These are phyloP conservation scores for Didymella keratinophila DNA, from an alignment of 2,329 filamentous ascomycete genomes.

Conservation along the genomic window DNA sequence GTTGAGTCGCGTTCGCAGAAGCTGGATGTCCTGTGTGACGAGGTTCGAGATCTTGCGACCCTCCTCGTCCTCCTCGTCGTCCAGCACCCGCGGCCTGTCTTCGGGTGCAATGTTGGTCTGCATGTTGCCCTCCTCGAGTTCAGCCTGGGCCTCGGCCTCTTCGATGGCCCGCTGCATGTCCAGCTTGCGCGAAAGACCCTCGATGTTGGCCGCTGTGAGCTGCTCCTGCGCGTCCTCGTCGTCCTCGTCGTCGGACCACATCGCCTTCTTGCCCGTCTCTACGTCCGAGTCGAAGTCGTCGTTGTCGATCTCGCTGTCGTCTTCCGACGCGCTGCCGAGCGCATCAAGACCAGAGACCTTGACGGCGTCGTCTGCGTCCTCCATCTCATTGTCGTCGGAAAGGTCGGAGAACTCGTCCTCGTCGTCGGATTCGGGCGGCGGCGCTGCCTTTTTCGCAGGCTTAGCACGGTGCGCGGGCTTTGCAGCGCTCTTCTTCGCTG, in stretches of 20 bases:
- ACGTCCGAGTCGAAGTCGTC: slow-evolving; percentile 66
- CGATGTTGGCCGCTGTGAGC: slow-evolving; percentile 95
- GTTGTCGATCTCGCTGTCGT: slow-evolving; percentile 48
- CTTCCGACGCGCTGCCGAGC: slow-evolving; percentile 49
- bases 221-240: slow-evolving; percentile 89
- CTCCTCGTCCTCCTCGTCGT: slow-evolving; percentile 66
- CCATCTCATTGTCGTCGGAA: slow-evolving; percentile 53
- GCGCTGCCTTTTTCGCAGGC: slow-evolving; percentile 44
- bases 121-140: slow-evolving; percentile 83
- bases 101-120: slow-evolving; percentile 88
- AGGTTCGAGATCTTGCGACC: slow-evolving; percentile 66
- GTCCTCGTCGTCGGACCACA: slow-evolving; percentile 98
- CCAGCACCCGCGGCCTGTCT: slow-evolving; percentile 72
- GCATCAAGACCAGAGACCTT: slow-evolving; percentile 51
- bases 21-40: slow-evolving; percentile 82
- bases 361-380: slow-evolving; percentile 48
- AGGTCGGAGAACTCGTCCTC: slow-evolving; percentile 48
- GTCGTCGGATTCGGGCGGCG: slow-evolving; percentile 42
- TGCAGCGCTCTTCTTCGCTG: slow-evolving; percentile 33
- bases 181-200: slow-evolving; percentile 83
- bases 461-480: slow-evolving; percentile 37
- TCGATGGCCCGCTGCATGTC: slow-evolving; percentile 80
- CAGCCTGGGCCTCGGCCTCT: slow-evolving; percentile 81
- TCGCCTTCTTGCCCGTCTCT: slow-evolving; percentile 60
- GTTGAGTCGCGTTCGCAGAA: slow-evolving; percentile 86